phyloP scores from a whole-genome alignment of 129 eudicot species.

The Silybum marianum region DNA sequence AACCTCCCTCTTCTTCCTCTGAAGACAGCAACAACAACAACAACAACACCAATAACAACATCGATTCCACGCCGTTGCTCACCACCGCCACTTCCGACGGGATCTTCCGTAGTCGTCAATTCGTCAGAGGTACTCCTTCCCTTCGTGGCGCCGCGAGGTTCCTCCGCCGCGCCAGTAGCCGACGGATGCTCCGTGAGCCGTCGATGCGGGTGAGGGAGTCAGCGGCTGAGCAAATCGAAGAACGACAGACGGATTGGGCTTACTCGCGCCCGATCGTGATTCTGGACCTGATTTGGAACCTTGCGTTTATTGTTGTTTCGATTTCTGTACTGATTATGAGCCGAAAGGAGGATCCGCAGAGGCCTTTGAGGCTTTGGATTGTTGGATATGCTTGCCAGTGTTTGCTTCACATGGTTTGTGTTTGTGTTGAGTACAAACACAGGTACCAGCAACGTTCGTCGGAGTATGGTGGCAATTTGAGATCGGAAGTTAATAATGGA shows the following conservation, averaged over 20 bases:
- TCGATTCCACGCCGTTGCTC: constrained; percentile 53
- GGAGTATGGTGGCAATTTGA: constrained; percentile 22
- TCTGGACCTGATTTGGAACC: constrained; percentile 69
- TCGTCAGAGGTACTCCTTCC: constrained; percentile 47
- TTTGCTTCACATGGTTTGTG: constrained; percentile 74
- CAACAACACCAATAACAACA: constrained; percentile 19
- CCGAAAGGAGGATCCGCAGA: constrained; percentile 46
- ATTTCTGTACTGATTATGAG: constrained; percentile 47
- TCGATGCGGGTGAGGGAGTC: constrained; percentile 74
- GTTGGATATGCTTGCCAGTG: constrained; percentile 71
- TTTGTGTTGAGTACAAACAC: constrained; percentile 58
- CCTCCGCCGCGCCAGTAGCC: constrained; percentile 71
- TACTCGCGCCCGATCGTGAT: constrained; percentile 68
- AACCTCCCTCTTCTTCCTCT: constrained; percentile 38
- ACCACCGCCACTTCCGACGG: constrained; percentile 29
- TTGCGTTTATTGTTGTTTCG: constrained; percentile 57
- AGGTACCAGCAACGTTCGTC: constrained; percentile 36
- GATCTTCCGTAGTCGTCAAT: constrained; percentile 33
- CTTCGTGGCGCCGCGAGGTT: constrained; percentile 73
- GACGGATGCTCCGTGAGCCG: constrained; percentile 69
- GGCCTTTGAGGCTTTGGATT: constrained; percentile 84
- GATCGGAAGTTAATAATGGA: constrained; percentile 22
- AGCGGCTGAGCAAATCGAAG: constrained; percentile 84
- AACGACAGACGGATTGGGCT: constrained; percentile 82
- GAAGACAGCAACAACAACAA: constrained; percentile 21